Evolutionary conservation across 352 stramenopile species (phyloP), one percentile per base, ranked within the genome.

Genomic region (Globisporangium cylindrosporum): DNA sequence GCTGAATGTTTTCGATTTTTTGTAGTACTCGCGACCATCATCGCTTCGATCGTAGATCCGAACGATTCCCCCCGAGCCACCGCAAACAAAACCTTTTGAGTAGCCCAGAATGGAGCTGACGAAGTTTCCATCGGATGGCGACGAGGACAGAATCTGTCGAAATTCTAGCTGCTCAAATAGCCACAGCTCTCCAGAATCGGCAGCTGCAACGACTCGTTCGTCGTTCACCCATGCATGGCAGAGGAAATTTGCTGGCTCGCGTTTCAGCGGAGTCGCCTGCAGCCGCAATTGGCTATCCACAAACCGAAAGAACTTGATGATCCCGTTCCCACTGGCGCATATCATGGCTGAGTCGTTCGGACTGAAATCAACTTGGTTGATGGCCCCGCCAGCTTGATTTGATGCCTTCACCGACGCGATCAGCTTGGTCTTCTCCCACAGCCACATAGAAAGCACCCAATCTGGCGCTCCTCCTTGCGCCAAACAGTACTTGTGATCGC

Each of bases 101-200:
- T 95, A 98, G 0, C 91, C 86, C 2, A 94, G 64, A 12, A 98
- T 79, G 0, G 79, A 95, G 58, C 77, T 91, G 55, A 97, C 81
- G 55, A 88, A 91, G 56, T 89, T 88, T 10, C 90, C 84, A 48
- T 98, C 94, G 1, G 77, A 75, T 1, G 86, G 79, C 4, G 90
- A 95, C 3, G 82, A 86, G 2, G 73, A 73, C 57, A 97, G 73
- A 7, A 94, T 76, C 25, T 91, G 84, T 9, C 90, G 82, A 69
- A 98, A 96, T 63, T 98, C 95, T 56, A 97, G 85, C 73, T 90
- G 86, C 60, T 98, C 94, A 70, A 98, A 97, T 8, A 98, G 53
- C 81, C 79, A 98, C 29, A 99, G 70, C 55, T 97, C 90, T 0
- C 93, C 94, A 0, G 81, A 86, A 70, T 97, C 90, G 0, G 93